phyloP scores from a whole-genome alignment of 2,329 filamentous ascomycete species.

The Thermoascus crustaceus region DNA sequence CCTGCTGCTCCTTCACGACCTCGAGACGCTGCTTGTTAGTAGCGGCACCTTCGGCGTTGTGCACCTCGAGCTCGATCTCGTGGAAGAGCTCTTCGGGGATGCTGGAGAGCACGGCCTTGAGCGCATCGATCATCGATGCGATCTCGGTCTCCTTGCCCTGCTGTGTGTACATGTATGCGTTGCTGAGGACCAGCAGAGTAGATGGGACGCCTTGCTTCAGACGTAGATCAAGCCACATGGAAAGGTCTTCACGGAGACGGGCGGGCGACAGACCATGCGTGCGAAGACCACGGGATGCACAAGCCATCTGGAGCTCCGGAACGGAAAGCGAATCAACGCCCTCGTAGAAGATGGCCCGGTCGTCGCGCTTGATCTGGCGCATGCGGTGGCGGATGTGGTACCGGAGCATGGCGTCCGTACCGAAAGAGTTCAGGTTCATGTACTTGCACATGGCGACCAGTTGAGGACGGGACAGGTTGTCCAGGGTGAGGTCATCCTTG shows the following conservation, averaged over 20 bases:
- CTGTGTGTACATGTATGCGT: slow-evolving; percentile 89
- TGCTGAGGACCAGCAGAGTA: slow-evolving; percentile 88
- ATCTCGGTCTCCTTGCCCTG: slow-evolving; percentile 70
- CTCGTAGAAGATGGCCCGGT: slow-evolving; percentile 87
- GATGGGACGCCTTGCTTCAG: slow-evolving; percentile 93
- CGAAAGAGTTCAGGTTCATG: slow-evolving; percentile 95
- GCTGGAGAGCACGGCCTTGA: slow-evolving; percentile 83
- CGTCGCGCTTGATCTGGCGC: slow-evolving; percentile 98
- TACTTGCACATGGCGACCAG: slow-evolving; percentile 97
- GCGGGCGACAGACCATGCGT: slow-evolving; percentile 87
- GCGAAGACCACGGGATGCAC: slow-evolving; percentile 82
- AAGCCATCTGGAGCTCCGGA: slow-evolving; percentile 82
- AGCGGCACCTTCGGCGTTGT: slow-evolving; percentile 90
- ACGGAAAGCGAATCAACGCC: slow-evolving; percentile 92
- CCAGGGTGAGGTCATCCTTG: slow-evolving; percentile 92
- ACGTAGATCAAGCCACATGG: slow-evolving; percentile 89
- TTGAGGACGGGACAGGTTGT: slow-evolving; percentile 93
- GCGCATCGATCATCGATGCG: slow-evolving; percentile 80
- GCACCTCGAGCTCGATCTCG: slow-evolving; percentile 97
- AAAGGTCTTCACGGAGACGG: slow-evolving; percentile 77
- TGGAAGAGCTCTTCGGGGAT: slow-evolving; percentile 99
- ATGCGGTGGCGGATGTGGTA: slow-evolving; percentile 97
- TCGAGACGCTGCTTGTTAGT: slow-evolving; percentile 99
- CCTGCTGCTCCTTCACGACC: slow-evolving; percentile 96
- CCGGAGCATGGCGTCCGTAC: slow-evolving; percentile 93